Evolutionary conservation across 768 basidiomycete species (phyloP), one percentile per base, ranked within the genome.

Genomic region (Mycena maculata): DNA sequence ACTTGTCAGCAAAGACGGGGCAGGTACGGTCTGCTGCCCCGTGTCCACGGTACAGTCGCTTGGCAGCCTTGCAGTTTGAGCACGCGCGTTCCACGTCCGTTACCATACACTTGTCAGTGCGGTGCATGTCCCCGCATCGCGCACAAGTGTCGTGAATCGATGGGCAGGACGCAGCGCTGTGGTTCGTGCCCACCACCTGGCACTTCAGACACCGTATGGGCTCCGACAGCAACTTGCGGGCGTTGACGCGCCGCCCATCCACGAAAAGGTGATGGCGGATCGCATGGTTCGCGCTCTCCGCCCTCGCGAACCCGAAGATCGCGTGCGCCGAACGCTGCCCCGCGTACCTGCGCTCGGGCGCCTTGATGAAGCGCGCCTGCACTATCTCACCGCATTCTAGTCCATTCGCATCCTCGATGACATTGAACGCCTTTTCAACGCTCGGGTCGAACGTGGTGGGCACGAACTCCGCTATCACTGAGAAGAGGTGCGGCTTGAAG

Each of bases 331-430:
- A 58, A 4, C 53, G 55, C 56, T 80, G 81, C 0, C 45, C 52
- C 10, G 25, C 27, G 0, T 16, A 10, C 1, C 76, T 64, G 1
- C 56, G 25, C 15, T 71, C 65, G 0, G 60, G n/a, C 0, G 75
- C 68, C 45, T 80, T 79, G 20, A 80, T 74, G 71, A 67, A 82
- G 10, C 67, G 56, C 3, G 73, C 73, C 5, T 25, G n/a, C 0
- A 33, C 30, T 1, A 80, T 68, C 6, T 45, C 27, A 0, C 63
- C 59, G 0, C 28, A 1, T 5, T 27, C 28, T 0, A 76, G 42
- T 23, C 45, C 49, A 25, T 69, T 76, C 22, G 64, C 64, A 0
- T 50, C 18, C 41, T 78, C 76, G 0, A 74, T 38, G 9, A 7
- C n/a, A 1, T 47, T 20, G 9, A 71, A 38, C 0, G 25, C 53